Evolutionary conservation across 208 protist species (phyloP).

Genomic region (Trypanosoma lewisi): DNA sequence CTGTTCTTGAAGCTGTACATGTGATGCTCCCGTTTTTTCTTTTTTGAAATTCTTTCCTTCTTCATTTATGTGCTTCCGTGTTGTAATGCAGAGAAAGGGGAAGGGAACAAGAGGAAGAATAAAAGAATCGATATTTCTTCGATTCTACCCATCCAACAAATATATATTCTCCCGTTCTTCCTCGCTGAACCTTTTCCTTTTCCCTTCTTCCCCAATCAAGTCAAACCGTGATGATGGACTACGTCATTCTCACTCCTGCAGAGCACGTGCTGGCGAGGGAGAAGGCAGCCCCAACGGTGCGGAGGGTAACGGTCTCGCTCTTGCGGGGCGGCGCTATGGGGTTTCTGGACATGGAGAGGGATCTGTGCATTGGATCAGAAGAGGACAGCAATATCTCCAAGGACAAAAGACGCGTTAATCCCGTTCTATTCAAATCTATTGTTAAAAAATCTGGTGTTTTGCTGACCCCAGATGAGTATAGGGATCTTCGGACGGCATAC

Average conservation of each 20-base stretch:
- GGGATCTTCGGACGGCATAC: conserved; percentile 49
- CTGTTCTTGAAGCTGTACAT: no score
- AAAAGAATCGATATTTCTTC: no score
- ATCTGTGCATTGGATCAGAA: conserved; percentile 33
- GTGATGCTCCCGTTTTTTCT: no score
- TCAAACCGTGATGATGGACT: conserved; percentile 18
- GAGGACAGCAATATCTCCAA: conserved; percentile 12
- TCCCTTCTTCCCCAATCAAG: conserved; percentile 3
- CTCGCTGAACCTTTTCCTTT: conserved; percentile 24
- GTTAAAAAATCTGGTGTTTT: conserved; percentile 56
- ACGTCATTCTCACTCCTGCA: conserved; percentile 32
- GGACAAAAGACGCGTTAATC: conserved; percentile 50
- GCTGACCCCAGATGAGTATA: conserved; percentile 52
- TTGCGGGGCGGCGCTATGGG: conserved; percentile 63
- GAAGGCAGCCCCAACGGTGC: conserved; percentile 38
- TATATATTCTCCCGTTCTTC: no score
- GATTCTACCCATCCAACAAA: no score
- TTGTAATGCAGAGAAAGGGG: no score
- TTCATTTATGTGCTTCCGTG: no score
- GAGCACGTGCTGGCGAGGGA: conserved; percentile 63
- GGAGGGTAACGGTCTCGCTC: conserved; percentile 54
- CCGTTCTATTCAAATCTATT: conserved; percentile 63
- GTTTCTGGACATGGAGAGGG: conserved; percentile 48
- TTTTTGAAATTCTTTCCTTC: conserved; percentile 2
- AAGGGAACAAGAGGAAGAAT: no score